Percentiles rank a stretch among this genome's conserved stretches.
These are phyloP conservation scores for Hygrophoropsis aurantiaca DNA, from an alignment of 768 basidiomycete species.

Conservation along the genomic window DNA sequence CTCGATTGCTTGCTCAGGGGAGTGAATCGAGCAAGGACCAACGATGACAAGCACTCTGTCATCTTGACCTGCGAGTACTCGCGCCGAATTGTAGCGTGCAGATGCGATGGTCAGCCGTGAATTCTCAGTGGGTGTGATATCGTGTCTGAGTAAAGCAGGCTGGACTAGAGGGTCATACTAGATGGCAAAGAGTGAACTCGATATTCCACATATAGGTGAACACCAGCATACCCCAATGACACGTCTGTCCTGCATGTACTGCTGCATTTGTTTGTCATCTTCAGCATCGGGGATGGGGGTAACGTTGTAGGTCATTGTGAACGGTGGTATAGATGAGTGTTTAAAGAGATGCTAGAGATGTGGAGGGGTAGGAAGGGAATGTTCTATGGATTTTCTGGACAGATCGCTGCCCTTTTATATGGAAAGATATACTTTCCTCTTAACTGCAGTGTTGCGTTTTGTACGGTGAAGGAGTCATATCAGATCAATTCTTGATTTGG, in stretches of 20 bases:
- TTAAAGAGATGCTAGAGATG: background rate
- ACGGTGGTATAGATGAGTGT: constrained; percentile 1
- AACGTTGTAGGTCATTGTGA: constrained; percentile 40
- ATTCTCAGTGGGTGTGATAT: constrained; percentile 64
- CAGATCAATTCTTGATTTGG: no score
- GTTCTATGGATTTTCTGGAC: constrained; percentile 32
- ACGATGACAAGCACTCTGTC: constrained; percentile 88
- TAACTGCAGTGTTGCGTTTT: constrained; percentile 5
- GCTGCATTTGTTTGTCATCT: constrained; percentile 60
- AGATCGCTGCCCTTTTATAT: constrained; percentile 35
- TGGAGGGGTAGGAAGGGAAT: constrained; percentile 2
- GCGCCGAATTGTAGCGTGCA: constrained; percentile 76
- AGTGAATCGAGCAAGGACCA: constrained; percentile 96
- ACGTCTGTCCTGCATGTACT: constrained; percentile 79
- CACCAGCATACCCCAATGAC: constrained; percentile 65
- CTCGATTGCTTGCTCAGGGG: constrained; percentile 78
- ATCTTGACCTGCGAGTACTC: constrained; percentile 80
- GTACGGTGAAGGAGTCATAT: no score
- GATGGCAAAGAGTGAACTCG: constrained; percentile 7
- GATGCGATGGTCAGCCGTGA: constrained; percentile 77
- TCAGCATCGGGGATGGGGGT: constrained; percentile 66
- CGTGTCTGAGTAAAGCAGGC: constrained; percentile 86
- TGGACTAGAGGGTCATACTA: constrained; percentile 97
- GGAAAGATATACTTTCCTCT: constrained; percentile 18
- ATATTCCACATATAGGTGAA: constrained; percentile 5